Evolutionary conservation across 768 basidiomycete genomes (phyloP).

Genomic region (Leccinum disarticulatum): DNA sequence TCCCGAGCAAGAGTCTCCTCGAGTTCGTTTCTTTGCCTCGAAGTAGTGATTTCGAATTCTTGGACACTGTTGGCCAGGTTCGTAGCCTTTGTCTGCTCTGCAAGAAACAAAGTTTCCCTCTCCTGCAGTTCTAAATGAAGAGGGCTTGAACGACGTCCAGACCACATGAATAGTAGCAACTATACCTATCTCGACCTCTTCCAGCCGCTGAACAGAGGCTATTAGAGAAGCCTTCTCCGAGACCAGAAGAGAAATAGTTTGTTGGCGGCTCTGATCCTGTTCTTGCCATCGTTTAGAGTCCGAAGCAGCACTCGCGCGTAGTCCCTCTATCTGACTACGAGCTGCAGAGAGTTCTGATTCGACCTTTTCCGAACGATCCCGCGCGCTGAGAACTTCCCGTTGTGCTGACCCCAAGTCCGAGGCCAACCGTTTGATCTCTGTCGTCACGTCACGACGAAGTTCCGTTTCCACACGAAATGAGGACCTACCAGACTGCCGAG

Average conservation of each 20-base stretch:
- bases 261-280: constrained; percentile 57
- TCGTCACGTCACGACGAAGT: constrained; percentile 24
- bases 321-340: constrained; percentile 19
- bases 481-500: constrained; percentile 24
- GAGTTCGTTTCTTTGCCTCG: constrained; percentile 43
- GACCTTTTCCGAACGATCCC: constrained; percentile 13
- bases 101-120: constrained; percentile 40
- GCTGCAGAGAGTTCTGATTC: constrained; percentile 25
- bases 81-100: constrained; percentile 42
- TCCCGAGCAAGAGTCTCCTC: constrained; percentile 42
- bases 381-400: constrained; percentile 12
- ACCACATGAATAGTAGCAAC: constrained; percentile 3
- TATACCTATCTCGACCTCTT: constrained; percentile 61
- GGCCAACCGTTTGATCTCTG: constrained; percentile 22
- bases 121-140: constrained; percentile 42
- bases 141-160: background rate
- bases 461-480: constrained; percentile 23
- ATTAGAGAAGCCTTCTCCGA: constrained; percentile 65
- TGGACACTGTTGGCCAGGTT: constrained; percentile 43
- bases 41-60: constrained; percentile 41
- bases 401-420: constrained; percentile 19
- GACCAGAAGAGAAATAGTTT: constrained; percentile 76
- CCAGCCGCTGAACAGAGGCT: constrained; percentile 57
- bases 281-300: constrained; percentile 25
- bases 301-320: constrained; percentile 13